These are phyloP conservation scores for Pseudogymnoascus sp. DNA, from an alignment of 2,329 filamentous ascomycete genomes.

Conservation along the genomic window DNA sequence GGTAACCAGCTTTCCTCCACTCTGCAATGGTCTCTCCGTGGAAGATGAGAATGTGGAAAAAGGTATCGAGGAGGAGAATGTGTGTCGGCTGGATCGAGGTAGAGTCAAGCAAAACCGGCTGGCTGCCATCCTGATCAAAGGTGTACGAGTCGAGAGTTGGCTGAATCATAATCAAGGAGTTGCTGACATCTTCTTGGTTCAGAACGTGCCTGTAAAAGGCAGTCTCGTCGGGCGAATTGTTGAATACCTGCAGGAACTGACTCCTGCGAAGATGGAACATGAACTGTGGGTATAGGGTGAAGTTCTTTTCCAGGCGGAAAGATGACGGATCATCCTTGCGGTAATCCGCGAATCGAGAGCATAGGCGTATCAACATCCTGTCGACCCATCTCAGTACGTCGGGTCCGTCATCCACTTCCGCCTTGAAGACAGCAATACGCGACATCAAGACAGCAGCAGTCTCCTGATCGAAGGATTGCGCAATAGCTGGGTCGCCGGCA, in stretches of 20 bases:
- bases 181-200: constrained; percentile 94
- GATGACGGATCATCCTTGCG: constrained; percentile 96
- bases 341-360: constrained; percentile 95
- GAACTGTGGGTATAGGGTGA: constrained; percentile 96
- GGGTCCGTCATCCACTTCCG: constrained; percentile 96
- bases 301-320: constrained; percentile 97
- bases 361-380: constrained; percentile 93
- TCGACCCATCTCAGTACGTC: constrained; percentile 98
- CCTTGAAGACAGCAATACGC: constrained; percentile 98
- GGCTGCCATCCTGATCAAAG: constrained; percentile 86
- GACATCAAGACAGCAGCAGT: constrained; percentile 97
- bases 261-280: constrained; percentile 98
- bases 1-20: constrained; percentile 96
- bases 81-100: constrained; percentile 93
- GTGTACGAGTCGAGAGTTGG: constrained; percentile 96
- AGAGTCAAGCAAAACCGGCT: constrained; percentile 91
- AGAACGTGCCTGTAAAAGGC: constrained; percentile 98
- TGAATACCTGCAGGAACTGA: constrained; percentile 98
- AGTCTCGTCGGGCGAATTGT: constrained; percentile 97
- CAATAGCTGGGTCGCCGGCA: constrained; percentile 86
- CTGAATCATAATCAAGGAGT: constrained; percentile 98
- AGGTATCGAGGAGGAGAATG: constrained; percentile 89
- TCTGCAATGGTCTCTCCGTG: constrained; percentile 96
- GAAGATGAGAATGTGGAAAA: constrained; percentile 99
- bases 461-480: constrained; percentile 97